Evolutionary conservation across 441 rosid genomes (phyloP).

Genomic region (Adansonia gregorii): DNA sequence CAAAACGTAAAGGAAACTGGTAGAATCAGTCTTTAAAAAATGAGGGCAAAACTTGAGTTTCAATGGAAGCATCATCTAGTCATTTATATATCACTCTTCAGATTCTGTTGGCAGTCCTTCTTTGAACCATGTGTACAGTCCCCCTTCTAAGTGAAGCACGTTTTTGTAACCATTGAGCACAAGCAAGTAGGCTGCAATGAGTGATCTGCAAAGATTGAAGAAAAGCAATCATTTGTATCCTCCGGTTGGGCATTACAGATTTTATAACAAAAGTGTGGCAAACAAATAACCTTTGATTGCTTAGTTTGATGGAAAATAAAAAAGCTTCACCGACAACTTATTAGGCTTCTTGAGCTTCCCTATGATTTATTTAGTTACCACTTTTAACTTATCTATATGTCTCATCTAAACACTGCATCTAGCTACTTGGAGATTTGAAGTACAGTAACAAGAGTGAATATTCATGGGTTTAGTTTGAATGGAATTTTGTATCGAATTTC

Average conservation of each 20-base stretch:
- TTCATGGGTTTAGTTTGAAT: neutral
- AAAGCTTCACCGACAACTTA: neutral
- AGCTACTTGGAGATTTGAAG: neutral
- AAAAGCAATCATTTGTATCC: neutral
- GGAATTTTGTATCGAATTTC: neutral
- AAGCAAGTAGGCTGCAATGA: constrained; percentile 88
- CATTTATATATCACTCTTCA: constrained; percentile 42
- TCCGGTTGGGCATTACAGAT: too few relatives aligned
- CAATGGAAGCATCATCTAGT: constrained; percentile 21
- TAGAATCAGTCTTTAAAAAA: neutral
- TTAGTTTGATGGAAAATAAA: neutral
- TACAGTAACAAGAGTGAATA: neutral
- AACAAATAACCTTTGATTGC: neutral
- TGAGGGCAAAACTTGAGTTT: constrained; percentile 37
- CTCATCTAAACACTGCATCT: too few relatives aligned
- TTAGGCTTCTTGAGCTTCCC: neutral
- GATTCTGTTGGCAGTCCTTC: constrained; percentile 71
- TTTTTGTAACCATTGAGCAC: constrained; percentile 80
- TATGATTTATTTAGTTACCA: neutral
- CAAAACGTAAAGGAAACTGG: neutral
- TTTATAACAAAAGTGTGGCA: neutral
- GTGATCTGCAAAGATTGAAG: constrained; percentile 60
- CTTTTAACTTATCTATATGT: too few relatives aligned
- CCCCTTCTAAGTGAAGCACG: constrained; percentile 89
- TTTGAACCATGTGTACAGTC: constrained; percentile 78